Evolutionary conservation across 169 alveolate species (phyloP), one percentile per base, ranked within the genome.

Genomic region (Plasmodium gonderi): DNA sequence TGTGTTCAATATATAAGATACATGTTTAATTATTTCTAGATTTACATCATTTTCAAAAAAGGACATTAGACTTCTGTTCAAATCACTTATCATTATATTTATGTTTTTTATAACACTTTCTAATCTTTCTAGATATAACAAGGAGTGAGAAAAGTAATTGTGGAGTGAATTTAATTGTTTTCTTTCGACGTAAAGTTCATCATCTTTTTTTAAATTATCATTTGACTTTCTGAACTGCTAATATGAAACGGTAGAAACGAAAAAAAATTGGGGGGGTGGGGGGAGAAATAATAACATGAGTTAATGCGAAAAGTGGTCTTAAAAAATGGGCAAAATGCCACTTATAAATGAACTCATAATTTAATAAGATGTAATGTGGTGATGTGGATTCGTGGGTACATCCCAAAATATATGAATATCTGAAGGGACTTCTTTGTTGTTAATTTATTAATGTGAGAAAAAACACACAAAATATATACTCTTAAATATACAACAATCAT

Each of bases 51-150:
- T 65, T 45, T 90, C 94, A 90, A 90, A 90, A 40, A 90, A 90
- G 7, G 90, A 60, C 94, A 90, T 90, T 64, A 90, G 80, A 45
- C 94, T 40, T 44, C 82, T 54, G 38, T 90, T 90, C 54, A 90
- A 65, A 45, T 90, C 94, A 78, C 94, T 77, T 69, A 90, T 90
- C 94, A 90, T 90, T 20, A 90, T 90, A 31, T 90, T 90, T 20
- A 90, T 90, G 42, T 90, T 78, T 45, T 90, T 90, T 23, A 90
- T 74, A 44, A 67, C 94, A 77, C 74, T 79, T 8, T 90, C 94
- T 78, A 90, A 17, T 78, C 94, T 90, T 47, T 90, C 94, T 69
- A 90, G 47, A 42, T 90, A 90, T 44, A 90, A 49, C 38, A 90
- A 51, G 0, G 94, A 90, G 36, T 90, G 94, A 6, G 90, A 77